Conservation (phyloP, 306 rosid species). For the Alnus rubra region DNA sequence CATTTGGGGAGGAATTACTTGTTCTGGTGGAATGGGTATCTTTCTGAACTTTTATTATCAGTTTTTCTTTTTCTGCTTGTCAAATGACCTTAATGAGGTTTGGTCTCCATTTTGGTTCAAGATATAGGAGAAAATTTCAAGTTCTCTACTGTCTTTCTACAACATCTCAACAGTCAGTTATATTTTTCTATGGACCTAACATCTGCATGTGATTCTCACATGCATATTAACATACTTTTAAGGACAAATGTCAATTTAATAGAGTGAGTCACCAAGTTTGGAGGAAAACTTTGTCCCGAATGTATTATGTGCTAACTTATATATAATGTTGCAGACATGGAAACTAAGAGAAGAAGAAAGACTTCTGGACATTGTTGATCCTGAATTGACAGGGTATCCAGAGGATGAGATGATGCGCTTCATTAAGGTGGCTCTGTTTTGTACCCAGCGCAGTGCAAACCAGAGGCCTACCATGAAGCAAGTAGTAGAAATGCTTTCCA, state of each 20-base stretch:
- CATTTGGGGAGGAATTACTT: slow-evolving; percentile 70
- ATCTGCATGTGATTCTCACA: too few relatives aligned
- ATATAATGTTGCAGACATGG: slow-evolving; percentile 59
- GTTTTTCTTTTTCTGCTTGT: not conserved
- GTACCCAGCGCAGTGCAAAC: slow-evolving; percentile 74
- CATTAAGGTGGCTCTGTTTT: slow-evolving; percentile 75
- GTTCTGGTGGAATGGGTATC: slow-evolving; percentile 92
- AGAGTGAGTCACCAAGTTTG: too few relatives aligned
- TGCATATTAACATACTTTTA: too few relatives aligned
- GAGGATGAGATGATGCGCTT: slow-evolving; percentile 59
- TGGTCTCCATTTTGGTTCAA: not conserved
- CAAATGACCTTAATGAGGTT: not conserved
- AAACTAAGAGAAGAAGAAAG: slow-evolving; percentile 64
- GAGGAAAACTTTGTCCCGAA: too few relatives aligned
- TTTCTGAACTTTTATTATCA: slow-evolving; percentile 23
- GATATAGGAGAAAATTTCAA: not conserved
- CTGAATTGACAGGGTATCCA: slow-evolving; percentile 51
- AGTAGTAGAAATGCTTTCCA: slow-evolving; percentile 82
- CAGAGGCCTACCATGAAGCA: slow-evolving; percentile 87
- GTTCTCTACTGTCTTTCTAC: not conserved
- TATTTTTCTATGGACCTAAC: not conserved
- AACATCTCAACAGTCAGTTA: not conserved
- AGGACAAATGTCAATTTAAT: too few relatives aligned
- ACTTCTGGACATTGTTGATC: slow-evolving; percentile 69
- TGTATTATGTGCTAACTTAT: slow-evolving; percentile 4